Evolutionary conservation across 1,139 yeast genomes (phyloP), one percentile per base, ranked within the genome.

Genomic region (Kodamaea sp.): DNA sequence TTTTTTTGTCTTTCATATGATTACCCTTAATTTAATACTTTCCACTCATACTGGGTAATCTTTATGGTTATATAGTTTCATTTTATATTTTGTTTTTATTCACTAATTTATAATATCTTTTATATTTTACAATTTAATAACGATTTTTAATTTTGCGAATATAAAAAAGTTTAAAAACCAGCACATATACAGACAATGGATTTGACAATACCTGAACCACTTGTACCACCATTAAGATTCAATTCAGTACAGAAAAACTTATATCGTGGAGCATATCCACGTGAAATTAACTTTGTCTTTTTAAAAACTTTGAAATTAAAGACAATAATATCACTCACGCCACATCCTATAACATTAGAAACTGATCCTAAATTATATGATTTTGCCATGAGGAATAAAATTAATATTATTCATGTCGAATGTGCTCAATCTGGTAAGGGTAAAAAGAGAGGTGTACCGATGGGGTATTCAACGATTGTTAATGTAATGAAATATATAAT

Each of bases 191-290:
- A 5, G 22, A 31, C 25, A 15, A 53, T 53, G 57, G 54, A 45
- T n/a, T 41, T 44, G 20, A 36, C 39, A 34, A 53, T 62, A 22
- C 70, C 73, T 1, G 66, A 57, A 28, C 61, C 74, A 8, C 55
- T 84, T 32, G 83, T 84, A 0, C 94, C 97, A 0, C 97, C 97
- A 1, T 69, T 89, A 44, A 72, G 89, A 48, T 92, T 84, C 62
- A 80, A 81, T 36, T 71, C 79, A 6, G 79, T 89, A 1, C 86
- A 84, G 52, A 79, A 85, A 1, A 70, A 75, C 39, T 65, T 90
- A 4, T 85, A 81, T 54, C 67, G 97, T 36, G 97, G 97, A 0
- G 84, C 95, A 1, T 86, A 85, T 52, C 97, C 97, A 1, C 73
- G 94, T 39, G 78, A 79, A 37, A 75, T 82, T 42, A 89, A 88